Conservation (phyloP, 2,329 filamentous ascomycete genomes). For the Arachnopeziza araneosa region DNA sequence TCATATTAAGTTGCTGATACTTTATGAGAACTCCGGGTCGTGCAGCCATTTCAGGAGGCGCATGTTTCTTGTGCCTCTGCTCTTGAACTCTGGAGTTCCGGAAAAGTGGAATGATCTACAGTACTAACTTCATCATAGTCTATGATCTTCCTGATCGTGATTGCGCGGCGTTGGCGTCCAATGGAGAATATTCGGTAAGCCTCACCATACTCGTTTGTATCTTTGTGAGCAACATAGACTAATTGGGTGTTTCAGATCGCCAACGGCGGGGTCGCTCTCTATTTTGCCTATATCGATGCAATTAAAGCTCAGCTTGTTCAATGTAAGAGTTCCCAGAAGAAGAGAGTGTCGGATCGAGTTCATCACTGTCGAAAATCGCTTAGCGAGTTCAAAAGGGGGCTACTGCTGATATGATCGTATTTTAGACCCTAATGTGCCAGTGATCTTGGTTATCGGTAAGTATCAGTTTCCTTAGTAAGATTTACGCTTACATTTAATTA, state of each 20-base stretch:
- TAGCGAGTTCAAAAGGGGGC: too few relatives aligned
- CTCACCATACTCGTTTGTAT: neutral
- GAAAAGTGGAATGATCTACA: neutral
- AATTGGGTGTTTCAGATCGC: constrained; percentile 43
- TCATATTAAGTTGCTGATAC: neutral
- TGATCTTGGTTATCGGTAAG: constrained; percentile 44
- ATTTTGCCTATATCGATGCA: constrained; percentile 49
- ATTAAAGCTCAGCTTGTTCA: constrained; percentile 47
- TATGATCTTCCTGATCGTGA: constrained; percentile 61
- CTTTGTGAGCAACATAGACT: too few relatives aligned
- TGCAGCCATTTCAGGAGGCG: neutral
- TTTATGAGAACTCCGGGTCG: neutral
- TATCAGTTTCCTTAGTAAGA: neutral
- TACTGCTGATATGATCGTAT: neutral
- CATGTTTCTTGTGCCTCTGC: too few relatives aligned
- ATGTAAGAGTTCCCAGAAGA: constrained; percentile 16
- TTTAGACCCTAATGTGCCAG: constrained; percentile 42
- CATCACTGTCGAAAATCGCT: too few relatives aligned
- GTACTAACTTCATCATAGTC: neutral
- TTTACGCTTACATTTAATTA: constrained; percentile 13
- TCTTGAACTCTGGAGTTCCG: neutral
- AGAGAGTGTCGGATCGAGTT: too few relatives aligned
- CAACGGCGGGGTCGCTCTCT: constrained; percentile 41
- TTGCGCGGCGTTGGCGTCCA: constrained; percentile 57
- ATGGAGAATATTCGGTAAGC: constrained; percentile 47